Evolutionary conservation across 768 basidiomycete species (phyloP).

Genomic region (Gloeopeniophorella convolvens): DNA sequence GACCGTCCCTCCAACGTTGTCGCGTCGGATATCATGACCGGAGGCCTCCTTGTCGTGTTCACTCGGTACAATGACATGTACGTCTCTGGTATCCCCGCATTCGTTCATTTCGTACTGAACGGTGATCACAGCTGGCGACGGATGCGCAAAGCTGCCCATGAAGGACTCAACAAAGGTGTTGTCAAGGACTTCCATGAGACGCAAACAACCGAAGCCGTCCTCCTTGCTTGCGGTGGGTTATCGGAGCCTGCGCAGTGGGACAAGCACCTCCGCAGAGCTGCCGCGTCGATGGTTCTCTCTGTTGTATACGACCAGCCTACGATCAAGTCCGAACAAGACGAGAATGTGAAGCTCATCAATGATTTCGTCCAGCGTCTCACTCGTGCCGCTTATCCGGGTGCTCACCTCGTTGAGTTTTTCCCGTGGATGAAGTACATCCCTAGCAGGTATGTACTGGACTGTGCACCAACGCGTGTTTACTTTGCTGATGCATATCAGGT

Average conservation of each 20-base stretch:
- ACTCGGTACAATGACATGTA: too few relatives aligned
- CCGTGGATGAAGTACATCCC: slow-evolving; percentile 9
- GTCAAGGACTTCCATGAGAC: neutral
- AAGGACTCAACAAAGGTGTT: neutral
- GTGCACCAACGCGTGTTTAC: neutral
- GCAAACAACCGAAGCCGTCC: neutral
- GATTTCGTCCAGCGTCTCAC: neutral
- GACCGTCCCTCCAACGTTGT: slow-evolving; percentile 1
- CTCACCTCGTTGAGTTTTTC: slow-evolving; percentile 9
- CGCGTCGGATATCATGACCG: neutral
- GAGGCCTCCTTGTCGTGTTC: neutral
- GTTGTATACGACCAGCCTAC: slow-evolving; percentile 3
- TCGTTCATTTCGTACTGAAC: too few relatives aligned
- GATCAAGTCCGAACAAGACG: neutral
- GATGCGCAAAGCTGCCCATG: neutral
- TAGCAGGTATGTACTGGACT: neutral
- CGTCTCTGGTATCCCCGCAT: too few relatives aligned
- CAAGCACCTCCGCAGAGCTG: neutral
- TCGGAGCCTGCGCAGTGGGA: neutral
- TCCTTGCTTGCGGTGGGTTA: neutral
- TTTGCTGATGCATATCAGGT: neutral
- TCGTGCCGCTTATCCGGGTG: neutral
- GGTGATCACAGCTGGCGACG: neutral
- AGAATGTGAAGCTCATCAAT: neutral
- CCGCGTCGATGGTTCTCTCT: neutral